These are phyloP conservation scores for Excoecaria cochinchinensis DNA, from an alignment of 345 rosid genomes.

Conservation along the genomic window DNA sequence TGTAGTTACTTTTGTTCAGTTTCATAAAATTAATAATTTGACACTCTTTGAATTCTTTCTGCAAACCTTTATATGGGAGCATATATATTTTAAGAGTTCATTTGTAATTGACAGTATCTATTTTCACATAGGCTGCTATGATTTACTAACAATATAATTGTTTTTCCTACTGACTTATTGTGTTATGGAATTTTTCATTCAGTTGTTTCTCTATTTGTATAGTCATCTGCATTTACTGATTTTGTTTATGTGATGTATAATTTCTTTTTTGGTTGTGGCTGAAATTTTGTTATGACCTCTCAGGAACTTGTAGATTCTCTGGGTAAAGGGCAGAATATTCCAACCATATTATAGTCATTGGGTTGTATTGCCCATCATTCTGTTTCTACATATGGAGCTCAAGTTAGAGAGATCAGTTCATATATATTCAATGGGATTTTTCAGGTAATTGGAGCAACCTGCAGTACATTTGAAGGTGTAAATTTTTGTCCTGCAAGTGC, in stretches of 20 bases:
- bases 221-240: neutral
- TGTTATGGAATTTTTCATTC: neutral
- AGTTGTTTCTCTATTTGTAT: neutral
- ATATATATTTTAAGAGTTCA: neutral
- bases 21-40: neutral
- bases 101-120: neutral
- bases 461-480: conserved; percentile 10
- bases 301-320: conserved; percentile 74
- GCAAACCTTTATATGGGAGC: neutral
- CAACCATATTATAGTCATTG: conserved; percentile 86
- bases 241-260: neutral
- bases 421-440: conserved; percentile 44
- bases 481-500: no score
- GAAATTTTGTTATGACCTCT: conserved; percentile 16
- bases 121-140: neutral
- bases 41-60: neutral
- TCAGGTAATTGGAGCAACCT: conserved; percentile 51
- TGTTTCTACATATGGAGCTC: conserved; percentile 51
- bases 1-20: neutral
- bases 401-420: conserved; percentile 51
- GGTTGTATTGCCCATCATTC: conserved; percentile 77
- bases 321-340: conserved; percentile 50
- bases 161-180: neutral
- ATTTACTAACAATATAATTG: neutral
- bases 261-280: conserved; percentile 1